Evolutionary conservation across 148 eudicot genomes (phyloP).

Genomic region (Rhododendron ovatum): DNA sequence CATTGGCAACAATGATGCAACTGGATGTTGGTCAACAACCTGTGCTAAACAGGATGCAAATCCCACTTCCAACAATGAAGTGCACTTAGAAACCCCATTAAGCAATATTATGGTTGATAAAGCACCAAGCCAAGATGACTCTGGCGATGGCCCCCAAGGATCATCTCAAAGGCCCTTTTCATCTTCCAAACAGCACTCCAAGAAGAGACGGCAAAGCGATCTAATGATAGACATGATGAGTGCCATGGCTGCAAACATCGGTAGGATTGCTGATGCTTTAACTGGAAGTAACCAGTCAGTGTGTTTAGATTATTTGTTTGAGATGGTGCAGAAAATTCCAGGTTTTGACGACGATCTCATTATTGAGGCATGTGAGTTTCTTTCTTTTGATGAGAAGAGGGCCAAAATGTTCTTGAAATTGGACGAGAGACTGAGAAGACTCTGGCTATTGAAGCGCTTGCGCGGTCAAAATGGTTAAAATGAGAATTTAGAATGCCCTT

Average conservation of each 20-base stretch:
- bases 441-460: conserved; percentile 12
- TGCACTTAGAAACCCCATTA: neutral
- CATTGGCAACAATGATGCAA: conserved; percentile 1
- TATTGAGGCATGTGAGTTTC: conserved; percentile 14
- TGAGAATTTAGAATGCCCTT: neutral
- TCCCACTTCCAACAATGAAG: conserved; percentile 3
- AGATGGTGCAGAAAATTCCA: conserved; percentile 9
- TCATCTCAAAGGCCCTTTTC: conserved; percentile 6
- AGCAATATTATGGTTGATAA: conserved; percentile 1
- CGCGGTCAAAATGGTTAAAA: neutral
- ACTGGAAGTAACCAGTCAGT: conserved; percentile 8
- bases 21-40: neutral
- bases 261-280: conserved; percentile 15
- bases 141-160: neutral
- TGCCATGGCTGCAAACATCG: conserved; percentile 7
- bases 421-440: conserved; percentile 9
- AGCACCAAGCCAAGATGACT: neutral
- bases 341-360: conserved; percentile 10
- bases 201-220: conserved; percentile 2
- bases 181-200: conserved; percentile 8
- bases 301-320: conserved; percentile 8
- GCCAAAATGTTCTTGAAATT: conserved; percentile 13
- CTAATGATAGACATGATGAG: conserved; percentile 3
- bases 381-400: conserved; percentile 13
- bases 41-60: neutral